Evolutionary conservation across 2,329 filamentous ascomycete genomes (phyloP), one percentile per base, ranked within the genome.

Genomic region (Stenocarpella maydis): DNA sequence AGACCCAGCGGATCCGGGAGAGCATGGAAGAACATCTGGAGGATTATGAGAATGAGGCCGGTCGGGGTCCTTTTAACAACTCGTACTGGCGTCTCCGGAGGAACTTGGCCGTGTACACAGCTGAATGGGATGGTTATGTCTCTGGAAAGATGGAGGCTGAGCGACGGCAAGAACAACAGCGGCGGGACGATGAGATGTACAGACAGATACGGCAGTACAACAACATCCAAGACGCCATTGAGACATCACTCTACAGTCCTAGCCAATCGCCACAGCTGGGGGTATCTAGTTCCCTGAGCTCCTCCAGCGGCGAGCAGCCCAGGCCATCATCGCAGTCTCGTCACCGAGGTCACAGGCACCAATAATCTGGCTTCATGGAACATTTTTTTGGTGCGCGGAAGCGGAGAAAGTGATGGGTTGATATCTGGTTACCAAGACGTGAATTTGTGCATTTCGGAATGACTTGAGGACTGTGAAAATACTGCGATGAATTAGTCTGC

Each of bases 311-410:
- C 28, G 8, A 10, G 3, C 19, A 37, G 12, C 19, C 28, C 19
- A 28, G 10, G 4, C 14, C 17, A 34, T 53, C 39, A 34, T 55
- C 31, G n/a, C 31, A 19, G 2, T 54, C 31, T 14, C 52, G 5
- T 54, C 31, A 12, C 31, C 31, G 9, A 4, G 4, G 9, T 45
- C 26, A 31, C 24, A 17, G 26, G 21, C 53, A 12, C 9, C 14
- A 26, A 3, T 8, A 1, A 49, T 12, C n/a, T 1, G 2, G 17
- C 28, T 1, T 0, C 5, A 6, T 17, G 37, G 1, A 1, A 28
- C 14, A 26, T 4, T 10, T 28, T 6, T 58, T 41, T 49, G n/a
- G 47, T 26, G 21, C 12, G n/a, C 4, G n/a, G 8, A 49, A 26
- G 14, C 7, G 37, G 0, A 26, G 24, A 28, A 43, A 8, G 37